Base-by-base conservation (phyloP, 2,329 filamentous ascomycete species). In the Neonectria coccinea region DNA sequence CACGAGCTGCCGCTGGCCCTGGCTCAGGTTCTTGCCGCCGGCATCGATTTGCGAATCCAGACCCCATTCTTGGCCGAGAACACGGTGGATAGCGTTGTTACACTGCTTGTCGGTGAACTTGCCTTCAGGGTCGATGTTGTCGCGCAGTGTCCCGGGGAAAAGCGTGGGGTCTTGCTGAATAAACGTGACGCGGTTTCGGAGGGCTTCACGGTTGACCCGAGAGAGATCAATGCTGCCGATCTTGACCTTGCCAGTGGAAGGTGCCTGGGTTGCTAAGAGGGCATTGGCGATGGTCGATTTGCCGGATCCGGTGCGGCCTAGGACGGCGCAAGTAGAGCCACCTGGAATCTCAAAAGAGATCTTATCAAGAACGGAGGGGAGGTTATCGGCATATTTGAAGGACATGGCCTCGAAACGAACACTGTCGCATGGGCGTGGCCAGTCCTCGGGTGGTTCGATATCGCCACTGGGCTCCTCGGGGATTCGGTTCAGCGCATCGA, bases 301-400 rank as follows among this genome's bases (percentile, higher is more conserved):
- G 16, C 94, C 94, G 0, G 92, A 96, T 0, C 92, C 91, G 0
- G 94, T 97, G 39, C 94, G 89, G 1, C 94, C 94, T 1, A 95
- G 90, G 6, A 97, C 87, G 0, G 86, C 86, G 42, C 87, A 88
- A 0, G 85, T 88, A 9, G 86, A 82, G 1, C 86, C 86, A 3
- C 85, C 86, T 0, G 92, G 91, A 56, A 97, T 93, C 2, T 84
- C 87, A 65, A 97, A 89, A 0, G 87, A 88, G 29, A 97, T 83
- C 48, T 90, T 82, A 8, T 83, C 80, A 1, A 97, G 79, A 0
- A 93, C 91, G 0, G 91, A 89, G 0, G 94, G 91, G 0, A 97
- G 86, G 63, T 91, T 87, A 1, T 91, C 88, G 7, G 92, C 93
- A 71, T 97, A 97, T 51, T 88, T 88, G 62, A 97, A 88, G 0